Conservation (phyloP, 2,329 filamentous ascomycete genomes). For the Aphanoascus verrucosus region DNA sequence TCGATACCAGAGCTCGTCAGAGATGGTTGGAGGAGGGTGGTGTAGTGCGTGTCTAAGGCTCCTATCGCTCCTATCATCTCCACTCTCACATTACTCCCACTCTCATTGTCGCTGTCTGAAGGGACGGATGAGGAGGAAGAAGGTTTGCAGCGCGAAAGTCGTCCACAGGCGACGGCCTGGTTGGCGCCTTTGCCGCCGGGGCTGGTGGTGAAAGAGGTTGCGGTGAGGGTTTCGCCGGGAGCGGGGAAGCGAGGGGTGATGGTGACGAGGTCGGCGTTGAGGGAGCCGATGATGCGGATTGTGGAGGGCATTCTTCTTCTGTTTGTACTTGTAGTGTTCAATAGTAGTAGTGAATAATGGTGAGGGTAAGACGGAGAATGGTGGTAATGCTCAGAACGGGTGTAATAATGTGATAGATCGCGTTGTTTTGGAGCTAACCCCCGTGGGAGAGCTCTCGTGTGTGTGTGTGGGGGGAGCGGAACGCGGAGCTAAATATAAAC, state of each 20-base stretch:
- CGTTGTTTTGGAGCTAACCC: too few species aligned
- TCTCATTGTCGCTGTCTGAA: too few species aligned
- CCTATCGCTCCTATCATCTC: slow-evolving; percentile 68
- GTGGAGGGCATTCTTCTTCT: slow-evolving; percentile 30
- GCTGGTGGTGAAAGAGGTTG: slow-evolving; percentile 64
- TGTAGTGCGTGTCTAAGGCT: slow-evolving; percentile 50
- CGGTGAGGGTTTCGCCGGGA: slow-evolving; percentile 78
- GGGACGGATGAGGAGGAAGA: slow-evolving; percentile 13
- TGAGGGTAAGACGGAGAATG: too few species aligned
- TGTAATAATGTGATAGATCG: too few species aligned
- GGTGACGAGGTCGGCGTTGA: slow-evolving; percentile 90
- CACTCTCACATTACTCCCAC: too few species aligned
- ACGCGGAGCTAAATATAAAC: too few species aligned
- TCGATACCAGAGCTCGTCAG: slow-evolving; percentile 54
- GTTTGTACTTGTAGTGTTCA: background rate
- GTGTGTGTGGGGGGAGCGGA: too few species aligned
- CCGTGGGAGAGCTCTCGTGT: too few species aligned
- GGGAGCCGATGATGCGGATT: slow-evolving; percentile 80
- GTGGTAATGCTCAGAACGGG: too few species aligned
- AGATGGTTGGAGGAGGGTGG: slow-evolving; percentile 47
- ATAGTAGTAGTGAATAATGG: too few species aligned
- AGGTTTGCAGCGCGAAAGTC: slow-evolving; percentile 54
- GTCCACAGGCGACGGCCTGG: slow-evolving; percentile 80
- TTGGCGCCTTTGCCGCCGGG: slow-evolving; percentile 93
- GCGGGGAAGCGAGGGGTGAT: slow-evolving; percentile 72